Percentiles rank a stretch among this genome's conserved stretches.
Evolutionary conservation across 495 filamentous ascomycete genomes (phyloP).

Genomic region (Xylaria castorea): DNA sequence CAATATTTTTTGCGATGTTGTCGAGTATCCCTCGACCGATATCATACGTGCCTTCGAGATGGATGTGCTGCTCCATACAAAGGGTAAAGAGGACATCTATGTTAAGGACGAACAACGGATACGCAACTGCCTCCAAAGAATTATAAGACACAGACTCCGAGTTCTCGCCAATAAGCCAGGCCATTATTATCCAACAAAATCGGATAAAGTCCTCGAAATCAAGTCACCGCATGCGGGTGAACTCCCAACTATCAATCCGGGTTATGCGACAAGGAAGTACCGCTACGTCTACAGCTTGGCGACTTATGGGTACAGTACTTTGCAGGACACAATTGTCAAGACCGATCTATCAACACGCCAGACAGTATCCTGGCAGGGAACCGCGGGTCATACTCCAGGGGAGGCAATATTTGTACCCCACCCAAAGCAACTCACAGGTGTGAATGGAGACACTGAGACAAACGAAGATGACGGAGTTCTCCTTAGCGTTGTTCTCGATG

Average conservation of each 20-base stretch:
- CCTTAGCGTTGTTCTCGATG: slow-evolving; percentile 75
- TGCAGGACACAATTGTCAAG: slow-evolving; percentile 73
- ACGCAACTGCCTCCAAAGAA: slow-evolving; percentile 45
- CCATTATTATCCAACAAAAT: background rate
- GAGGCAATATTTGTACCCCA: slow-evolving; percentile 76
- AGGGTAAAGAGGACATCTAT: slow-evolving; percentile 34
- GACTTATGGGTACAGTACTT: slow-evolving; percentile 63
- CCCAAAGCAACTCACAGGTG: slow-evolving; percentile 36
- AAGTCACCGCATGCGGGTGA: slow-evolving; percentile 58
- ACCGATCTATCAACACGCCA: slow-evolving; percentile 64
- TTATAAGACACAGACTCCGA: slow-evolving; percentile 56
- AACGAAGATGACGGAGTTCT: slow-evolving; percentile 78
- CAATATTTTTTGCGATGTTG: slow-evolving; percentile 65
- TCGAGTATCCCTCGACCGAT: slow-evolving; percentile 62
- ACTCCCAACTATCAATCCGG: slow-evolving; percentile 72
- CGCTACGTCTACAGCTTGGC: slow-evolving; percentile 70
- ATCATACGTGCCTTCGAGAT: slow-evolving; percentile 63
- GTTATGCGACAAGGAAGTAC: slow-evolving; percentile 56
- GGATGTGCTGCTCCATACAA: slow-evolving; percentile 60
- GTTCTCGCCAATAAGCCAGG: slow-evolving; percentile 31
- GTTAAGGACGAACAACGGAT: slow-evolving; percentile 43
- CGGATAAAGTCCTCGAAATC: slow-evolving; percentile 46
- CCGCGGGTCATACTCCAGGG: slow-evolving; percentile 70
- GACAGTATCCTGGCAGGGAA: slow-evolving; percentile 58
- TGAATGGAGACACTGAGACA: slow-evolving; percentile 48